Percentiles rank a stretch among this genome's conserved stretches.
Conservation (phyloP, 495 filamentous ascomycete species). For the Aspergillus olivimuriae region DNA sequence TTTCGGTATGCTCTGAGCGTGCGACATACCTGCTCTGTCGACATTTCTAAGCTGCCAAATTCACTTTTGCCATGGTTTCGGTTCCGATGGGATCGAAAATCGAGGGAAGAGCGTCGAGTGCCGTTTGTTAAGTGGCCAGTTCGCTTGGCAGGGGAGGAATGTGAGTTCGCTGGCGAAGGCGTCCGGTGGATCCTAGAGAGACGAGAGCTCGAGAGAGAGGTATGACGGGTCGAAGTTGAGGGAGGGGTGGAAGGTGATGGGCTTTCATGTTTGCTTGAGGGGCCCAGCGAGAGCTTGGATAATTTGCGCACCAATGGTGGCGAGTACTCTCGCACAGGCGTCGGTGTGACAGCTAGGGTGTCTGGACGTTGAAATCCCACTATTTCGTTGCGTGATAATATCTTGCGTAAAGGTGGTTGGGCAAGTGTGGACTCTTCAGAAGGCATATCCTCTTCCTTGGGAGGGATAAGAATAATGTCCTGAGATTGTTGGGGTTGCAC, state of each 20-base stretch:
- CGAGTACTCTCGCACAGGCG: conserved; percentile 50
- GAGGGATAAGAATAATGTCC: conserved; percentile 18
- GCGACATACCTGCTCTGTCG: conserved; percentile 74
- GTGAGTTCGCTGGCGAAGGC: conserved; percentile 40
- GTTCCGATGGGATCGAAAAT: conserved; percentile 47
- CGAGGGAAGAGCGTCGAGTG: conserved; percentile 51
- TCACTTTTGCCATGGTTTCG: conserved; percentile 48
- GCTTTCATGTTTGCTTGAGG: conserved; percentile 22
- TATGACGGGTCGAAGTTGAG: conserved; percentile 31
- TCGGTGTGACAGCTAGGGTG: conserved; percentile 41
- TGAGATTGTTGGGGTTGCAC: conserved; percentile 31
- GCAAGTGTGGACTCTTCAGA: conserved; percentile 49
- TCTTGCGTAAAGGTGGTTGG: conserved; percentile 61
- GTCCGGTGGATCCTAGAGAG: conserved; percentile 32
- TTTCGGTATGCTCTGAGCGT: conserved; percentile 77
- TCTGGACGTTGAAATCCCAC: conserved; percentile 64
- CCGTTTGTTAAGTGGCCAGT: conserved; percentile 13
- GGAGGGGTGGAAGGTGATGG: conserved; percentile 23
- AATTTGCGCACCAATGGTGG: conserved; percentile 58
- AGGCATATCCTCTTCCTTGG: conserved; percentile 36
- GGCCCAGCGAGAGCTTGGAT: conserved; percentile 38
- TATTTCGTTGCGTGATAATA: conserved; percentile 71
- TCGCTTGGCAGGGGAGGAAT: conserved; percentile 19
- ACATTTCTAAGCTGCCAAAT: conserved; percentile 61
- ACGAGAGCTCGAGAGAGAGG: conserved; percentile 23